Base-by-base conservation (phyloP, 805 yeast species). In the Candida caryicola region DNA sequence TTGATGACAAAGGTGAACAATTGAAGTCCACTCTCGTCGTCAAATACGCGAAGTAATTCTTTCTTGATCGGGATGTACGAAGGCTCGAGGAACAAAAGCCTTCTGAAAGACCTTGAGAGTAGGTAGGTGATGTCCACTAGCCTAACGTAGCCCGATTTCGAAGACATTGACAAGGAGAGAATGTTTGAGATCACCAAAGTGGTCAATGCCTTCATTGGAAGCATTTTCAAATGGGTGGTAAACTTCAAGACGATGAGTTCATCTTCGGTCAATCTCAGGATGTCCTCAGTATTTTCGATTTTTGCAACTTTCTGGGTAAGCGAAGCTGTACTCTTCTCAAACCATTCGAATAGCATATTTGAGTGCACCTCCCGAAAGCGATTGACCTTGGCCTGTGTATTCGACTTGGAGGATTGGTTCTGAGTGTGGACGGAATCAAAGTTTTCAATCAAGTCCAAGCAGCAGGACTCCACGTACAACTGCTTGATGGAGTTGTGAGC, bases 401-500 rank as follows among this genome's bases (percentile, higher is more conserved):
- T 33, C 12, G 15, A 31, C n/a, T 18, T 17, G 16, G 30, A 19
- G 18, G 27, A 31, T 27, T 38, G 34, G 23, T 18, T 21, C 29
- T 17, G 30, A 16, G 25, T 30, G 23, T 17, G 31, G 2, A 10
- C n/a, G 9, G 36, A 28, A 9, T 38, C 39, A 4, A 49, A 30
- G 21, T 40, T 39, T 16, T 49, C 54, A 17, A 46, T 43, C 23
- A 52, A 36, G 26, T 46, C 48, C 8, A 50, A 42, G 28, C 48
- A 48, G 36, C 52, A 41, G 1, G 43, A 37, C 39, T 67, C 73
- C 2, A 66, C 45, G 13, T 50, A 39, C n/a, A 51, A 39, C 37
- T 67, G 69, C 37, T 57, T 60, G 10, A 30, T 16, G 19, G 33
- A 37, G 42, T 57, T 57, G 47, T 51, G 59, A 3, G 33, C 34